phyloP scores from a whole-genome alignment of 768 basidiomycete species.

The Leucocoprinus sp. region DNA sequence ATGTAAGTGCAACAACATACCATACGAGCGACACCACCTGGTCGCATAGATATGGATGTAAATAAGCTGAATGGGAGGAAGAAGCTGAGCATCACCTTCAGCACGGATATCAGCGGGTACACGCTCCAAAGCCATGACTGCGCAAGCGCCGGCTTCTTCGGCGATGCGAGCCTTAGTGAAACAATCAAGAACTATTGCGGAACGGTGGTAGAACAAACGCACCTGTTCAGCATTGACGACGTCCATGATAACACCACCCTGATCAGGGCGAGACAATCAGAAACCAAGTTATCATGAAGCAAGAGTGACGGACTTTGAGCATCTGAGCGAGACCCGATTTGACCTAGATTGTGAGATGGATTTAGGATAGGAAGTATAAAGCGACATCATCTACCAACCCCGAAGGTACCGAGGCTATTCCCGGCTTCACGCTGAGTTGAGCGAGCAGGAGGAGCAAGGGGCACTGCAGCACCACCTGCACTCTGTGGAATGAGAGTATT shows the following conservation, averaged over 20 bases:
- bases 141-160: constrained; percentile 94
- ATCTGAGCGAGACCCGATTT: constrained; percentile 95
- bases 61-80: neutral
- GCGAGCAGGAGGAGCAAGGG: constrained; percentile 45
- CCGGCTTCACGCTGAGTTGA: constrained; percentile 42
- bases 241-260: constrained; percentile 95
- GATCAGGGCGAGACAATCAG: constrained; percentile 11
- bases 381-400: constrained; percentile 31
- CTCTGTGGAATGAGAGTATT: constrained; percentile 31
- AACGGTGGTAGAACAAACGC: constrained; percentile 11
- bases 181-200: constrained; percentile 7
- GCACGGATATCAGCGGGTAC: constrained; percentile 93
- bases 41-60: constrained; percentile 4
- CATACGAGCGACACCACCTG: constrained; percentile 92
- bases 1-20: constrained; percentile 32
- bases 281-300: constrained; percentile 6
- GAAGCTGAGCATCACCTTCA: constrained; percentile 34
- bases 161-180: constrained; percentile 79
- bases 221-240: constrained; percentile 71
- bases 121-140: constrained; percentile 95
- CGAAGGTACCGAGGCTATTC: constrained; percentile 65
- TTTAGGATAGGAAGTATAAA: constrained; percentile 5
- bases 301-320: constrained; percentile 60
- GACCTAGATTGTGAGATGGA: constrained; percentile 40
- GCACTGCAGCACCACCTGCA: constrained; percentile 31